Conservation (phyloP, 129 eudicot species). For the Artemisia tridentata region DNA sequence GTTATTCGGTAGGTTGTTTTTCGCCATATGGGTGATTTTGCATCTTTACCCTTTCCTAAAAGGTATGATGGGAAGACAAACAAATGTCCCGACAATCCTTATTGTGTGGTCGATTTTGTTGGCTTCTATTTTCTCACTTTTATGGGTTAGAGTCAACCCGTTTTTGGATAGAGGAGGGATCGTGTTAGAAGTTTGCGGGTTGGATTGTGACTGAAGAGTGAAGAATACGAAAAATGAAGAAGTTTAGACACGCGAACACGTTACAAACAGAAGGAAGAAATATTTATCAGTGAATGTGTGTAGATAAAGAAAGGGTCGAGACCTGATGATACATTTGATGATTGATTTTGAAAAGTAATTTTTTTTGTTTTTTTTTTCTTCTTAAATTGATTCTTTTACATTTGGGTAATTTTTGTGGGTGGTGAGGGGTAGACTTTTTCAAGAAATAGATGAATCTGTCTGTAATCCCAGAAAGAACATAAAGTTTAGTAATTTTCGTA, state of each 20-base stretch:
- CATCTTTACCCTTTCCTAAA: constrained; percentile 94
- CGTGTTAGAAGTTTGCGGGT: constrained; percentile 75
- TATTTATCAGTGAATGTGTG: constrained; percentile 49
- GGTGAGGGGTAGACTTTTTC: constrained; percentile 44
- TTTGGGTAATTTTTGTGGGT: constrained; percentile 51
- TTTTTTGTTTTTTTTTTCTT: neutral
- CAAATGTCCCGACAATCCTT: constrained; percentile 61
- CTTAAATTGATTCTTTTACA: constrained; percentile 38
- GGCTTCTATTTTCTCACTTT: constrained; percentile 72
- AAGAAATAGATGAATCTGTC: constrained; percentile 37
- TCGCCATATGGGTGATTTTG: constrained; percentile 85
- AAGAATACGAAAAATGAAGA: constrained; percentile 6
- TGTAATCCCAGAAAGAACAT: constrained; percentile 53
- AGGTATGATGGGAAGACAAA: constrained; percentile 83
- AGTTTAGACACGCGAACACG: neutral
- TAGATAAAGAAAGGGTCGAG: constrained; percentile 45
- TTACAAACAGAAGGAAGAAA: constrained; percentile 17
- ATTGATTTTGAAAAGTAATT: constrained; percentile 52
- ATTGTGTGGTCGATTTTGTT: constrained; percentile 80
- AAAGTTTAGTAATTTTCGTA: constrained; percentile 39
- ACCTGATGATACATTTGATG: constrained; percentile 39
- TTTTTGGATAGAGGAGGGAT: constrained; percentile 60
- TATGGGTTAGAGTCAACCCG: constrained; percentile 85
- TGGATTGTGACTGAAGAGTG: constrained; percentile 60
- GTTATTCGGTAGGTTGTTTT: constrained; percentile 65